phyloP scores from a whole-genome alignment of 1,284 basidiomycete genomes.

The Fereydounia khargensis region DNA sequence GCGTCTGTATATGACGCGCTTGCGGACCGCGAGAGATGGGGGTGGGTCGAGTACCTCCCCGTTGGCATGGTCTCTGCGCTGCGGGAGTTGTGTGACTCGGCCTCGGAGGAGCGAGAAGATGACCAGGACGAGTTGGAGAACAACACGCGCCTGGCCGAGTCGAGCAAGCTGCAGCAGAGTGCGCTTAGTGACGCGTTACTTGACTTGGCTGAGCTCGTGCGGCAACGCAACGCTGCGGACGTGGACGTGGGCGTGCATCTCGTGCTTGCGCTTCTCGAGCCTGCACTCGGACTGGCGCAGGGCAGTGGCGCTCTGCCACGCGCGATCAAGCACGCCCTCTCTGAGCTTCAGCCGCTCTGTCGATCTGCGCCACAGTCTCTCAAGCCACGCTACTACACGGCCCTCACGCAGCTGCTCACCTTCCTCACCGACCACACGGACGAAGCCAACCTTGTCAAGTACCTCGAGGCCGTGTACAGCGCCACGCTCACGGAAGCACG shows the following conservation, averaged over 20 bases:
- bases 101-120: conserved; percentile 14
- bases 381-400: conserved; percentile 27
- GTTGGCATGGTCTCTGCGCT: conserved; percentile 16
- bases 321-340: conserved; percentile 18
- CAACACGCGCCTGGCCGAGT: conserved; percentile 17
- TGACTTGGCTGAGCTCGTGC: conserved; percentile 7
- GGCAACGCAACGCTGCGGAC: background rate
- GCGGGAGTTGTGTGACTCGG: conserved; percentile 7
- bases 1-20: conserved; percentile 25
- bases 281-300: conserved; percentile 5
- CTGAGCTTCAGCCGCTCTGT: conserved; percentile 19
- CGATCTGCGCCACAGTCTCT: conserved; percentile 15
- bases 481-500: conserved; percentile 25
- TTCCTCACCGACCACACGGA: conserved; percentile 25
- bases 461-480: conserved; percentile 21
- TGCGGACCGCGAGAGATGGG: conserved; percentile 16
- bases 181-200: conserved; percentile 33
- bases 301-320: conserved; percentile 2
- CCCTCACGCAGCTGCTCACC: conserved; percentile 15
- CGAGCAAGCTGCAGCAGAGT: conserved; percentile 22
- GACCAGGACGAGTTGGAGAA: conserved; percentile 26
- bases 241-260: conserved; percentile 5
- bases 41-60: conserved; percentile 15
- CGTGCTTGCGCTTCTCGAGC: conserved; percentile 19
- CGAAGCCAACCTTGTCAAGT: conserved; percentile 35